phyloP scores from a whole-genome alignment of 2,329 filamentous ascomycete species.

The Emergomyces africanus region DNA sequence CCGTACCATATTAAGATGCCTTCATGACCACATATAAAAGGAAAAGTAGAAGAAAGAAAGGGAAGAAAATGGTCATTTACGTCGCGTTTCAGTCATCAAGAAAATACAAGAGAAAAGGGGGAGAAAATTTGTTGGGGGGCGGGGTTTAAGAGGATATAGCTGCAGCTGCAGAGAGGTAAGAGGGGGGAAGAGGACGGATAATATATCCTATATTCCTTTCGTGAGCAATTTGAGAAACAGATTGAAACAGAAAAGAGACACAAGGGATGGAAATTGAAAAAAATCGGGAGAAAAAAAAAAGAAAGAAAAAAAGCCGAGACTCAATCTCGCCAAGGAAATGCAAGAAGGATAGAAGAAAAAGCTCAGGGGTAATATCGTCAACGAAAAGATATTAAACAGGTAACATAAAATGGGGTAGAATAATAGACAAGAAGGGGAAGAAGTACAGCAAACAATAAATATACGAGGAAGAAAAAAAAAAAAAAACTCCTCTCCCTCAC shows the following conservation, averaged over 20 bases:
- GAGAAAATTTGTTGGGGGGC: too few relatives aligned
- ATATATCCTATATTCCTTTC: conserved; percentile 1
- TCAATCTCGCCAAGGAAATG: not conserved
- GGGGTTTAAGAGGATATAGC: too few relatives aligned
- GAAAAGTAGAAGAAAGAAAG: not conserved
- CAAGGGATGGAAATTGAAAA: not conserved
- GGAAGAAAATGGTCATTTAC: not conserved
- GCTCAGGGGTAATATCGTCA: not conserved
- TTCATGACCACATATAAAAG: not conserved
- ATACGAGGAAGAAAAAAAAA: too few relatives aligned
- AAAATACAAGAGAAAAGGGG: not conserved
- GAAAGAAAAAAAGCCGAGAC: not conserved
- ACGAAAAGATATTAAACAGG: not conserved
- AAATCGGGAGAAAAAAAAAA: not conserved
- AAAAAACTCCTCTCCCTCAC: not conserved
- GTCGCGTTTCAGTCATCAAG: not conserved
- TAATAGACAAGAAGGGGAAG: conserved; percentile 1
- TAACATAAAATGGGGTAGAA: conserved; percentile 1
- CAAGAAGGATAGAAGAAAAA: not conserved
- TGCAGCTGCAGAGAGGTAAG: not conserved
- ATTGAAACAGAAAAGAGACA: not conserved
- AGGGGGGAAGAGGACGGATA: not conserved
- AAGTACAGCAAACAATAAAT: not conserved
- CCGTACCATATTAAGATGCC: not conserved
- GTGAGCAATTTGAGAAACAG: not conserved